Percentiles rank a stretch among this genome's conserved stretches.
Conservation (phyloP, 257 asterid species). For the Nicotiana paniculata region DNA sequence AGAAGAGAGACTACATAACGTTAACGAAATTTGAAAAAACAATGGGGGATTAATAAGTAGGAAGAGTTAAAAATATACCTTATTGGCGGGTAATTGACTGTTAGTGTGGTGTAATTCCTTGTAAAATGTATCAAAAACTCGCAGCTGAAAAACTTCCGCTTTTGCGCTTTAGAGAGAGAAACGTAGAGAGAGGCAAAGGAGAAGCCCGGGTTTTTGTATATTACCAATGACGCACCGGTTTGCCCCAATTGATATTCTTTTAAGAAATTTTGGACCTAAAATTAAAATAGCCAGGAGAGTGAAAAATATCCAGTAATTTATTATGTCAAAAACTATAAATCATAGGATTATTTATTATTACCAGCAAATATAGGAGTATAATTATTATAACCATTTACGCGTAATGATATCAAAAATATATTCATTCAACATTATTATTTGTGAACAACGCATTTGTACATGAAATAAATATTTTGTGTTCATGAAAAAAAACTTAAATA, state of each 20-base stretch:
- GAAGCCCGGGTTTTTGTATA: conserved; percentile 14
- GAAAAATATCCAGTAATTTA: too few species aligned
- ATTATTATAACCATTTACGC: too few species aligned
- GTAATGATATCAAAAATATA: too few species aligned
- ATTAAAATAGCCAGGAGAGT: too few species aligned
- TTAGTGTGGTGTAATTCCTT: not conserved
- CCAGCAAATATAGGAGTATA: too few species aligned
- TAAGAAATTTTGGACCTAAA: too few species aligned
- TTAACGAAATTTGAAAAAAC: not conserved
- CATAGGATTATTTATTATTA: too few species aligned
- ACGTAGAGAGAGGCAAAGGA: conserved; percentile 17
- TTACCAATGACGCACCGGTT: not conserved
- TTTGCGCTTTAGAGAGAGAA: conserved; percentile 31
- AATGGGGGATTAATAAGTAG: conserved; percentile 16
- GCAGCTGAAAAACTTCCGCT: conserved; percentile 13
- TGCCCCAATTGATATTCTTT: not conserved
- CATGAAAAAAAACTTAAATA: too few species aligned
- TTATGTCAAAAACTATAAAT: too few species aligned
- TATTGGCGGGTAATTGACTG: conserved; percentile 69
- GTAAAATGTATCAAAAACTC: conserved; percentile 6
- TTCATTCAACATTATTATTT: too few species aligned
- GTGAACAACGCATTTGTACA: too few species aligned
- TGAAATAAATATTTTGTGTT: too few species aligned
- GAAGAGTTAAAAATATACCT: conserved; percentile 38
- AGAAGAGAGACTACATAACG: conserved; percentile 7